Percentiles rank a stretch among this genome's conserved stretches.
phyloP scores from a whole-genome alignment of 768 basidiomycete genomes.

The Phlegmacium glaucopus region DNA sequence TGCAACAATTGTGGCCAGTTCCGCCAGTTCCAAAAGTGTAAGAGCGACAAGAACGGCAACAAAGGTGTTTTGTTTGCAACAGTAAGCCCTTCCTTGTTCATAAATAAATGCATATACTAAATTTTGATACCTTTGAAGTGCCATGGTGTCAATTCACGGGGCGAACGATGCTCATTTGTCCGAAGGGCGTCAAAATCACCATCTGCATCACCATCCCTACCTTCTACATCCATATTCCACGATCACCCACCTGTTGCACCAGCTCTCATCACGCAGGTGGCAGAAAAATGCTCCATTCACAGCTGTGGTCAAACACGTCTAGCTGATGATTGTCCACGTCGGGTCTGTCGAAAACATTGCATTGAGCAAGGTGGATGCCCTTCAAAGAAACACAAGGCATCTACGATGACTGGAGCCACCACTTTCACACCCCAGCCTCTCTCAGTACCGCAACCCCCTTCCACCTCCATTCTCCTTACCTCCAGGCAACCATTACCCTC shows the following conservation, averaged over 20 bases:
- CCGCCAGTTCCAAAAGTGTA: background rate
- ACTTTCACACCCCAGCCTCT: no score
- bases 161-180: background rate
- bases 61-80: background rate
- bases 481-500: no score
- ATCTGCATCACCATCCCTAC: background rate
- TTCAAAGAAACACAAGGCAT: slow-evolving; percentile 4
- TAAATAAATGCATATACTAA: background rate
- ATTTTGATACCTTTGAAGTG: background rate
- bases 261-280: background rate
- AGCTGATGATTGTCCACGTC: slow-evolving; percentile 1
- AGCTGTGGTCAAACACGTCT: slow-evolving; percentile 1
- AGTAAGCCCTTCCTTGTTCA: background rate
- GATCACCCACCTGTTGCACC: background rate
- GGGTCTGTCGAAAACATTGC: slow-evolving; percentile 4
- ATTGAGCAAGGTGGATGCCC: background rate
- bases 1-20: no score
- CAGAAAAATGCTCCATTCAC: background rate
- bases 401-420: no score
- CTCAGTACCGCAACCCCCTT: no score
- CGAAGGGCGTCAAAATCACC: background rate
- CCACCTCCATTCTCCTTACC: no score
- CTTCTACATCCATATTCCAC: background rate
- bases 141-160: background rate
- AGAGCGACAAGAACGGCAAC: background rate